Conservation (phyloP, 805 yeast genomes). For the Spathaspora girioi region DNA sequence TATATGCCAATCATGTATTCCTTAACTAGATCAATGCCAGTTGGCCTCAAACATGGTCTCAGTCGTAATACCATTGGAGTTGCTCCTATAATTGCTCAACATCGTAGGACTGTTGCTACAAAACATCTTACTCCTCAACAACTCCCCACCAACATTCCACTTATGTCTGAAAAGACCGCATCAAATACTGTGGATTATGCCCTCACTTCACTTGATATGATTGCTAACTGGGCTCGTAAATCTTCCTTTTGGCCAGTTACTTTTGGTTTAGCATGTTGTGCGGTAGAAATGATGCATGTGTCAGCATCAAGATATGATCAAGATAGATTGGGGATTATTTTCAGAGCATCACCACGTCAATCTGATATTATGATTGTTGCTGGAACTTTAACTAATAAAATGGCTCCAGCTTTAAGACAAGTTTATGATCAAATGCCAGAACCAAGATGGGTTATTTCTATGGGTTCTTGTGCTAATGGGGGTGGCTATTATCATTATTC, state of each 20-base stretch:
- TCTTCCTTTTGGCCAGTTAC: slow-evolving; percentile 94
- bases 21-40: slow-evolving; percentile 1
- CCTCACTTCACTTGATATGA: slow-evolving; percentile 73
- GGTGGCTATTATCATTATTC: slow-evolving; percentile 92
- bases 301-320: slow-evolving; percentile 90
- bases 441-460: slow-evolving; percentile 90
- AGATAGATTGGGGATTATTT: slow-evolving; percentile 87
- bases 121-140: slow-evolving; percentile 47
- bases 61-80: neutral
- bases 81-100: slow-evolving; percentile 4
- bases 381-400: slow-evolving; percentile 85
- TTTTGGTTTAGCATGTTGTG: slow-evolving; percentile 89
- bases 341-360: slow-evolving; percentile 92
- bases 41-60: neutral
- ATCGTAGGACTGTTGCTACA: slow-evolving; percentile 29
- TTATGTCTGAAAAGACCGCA: slow-evolving; percentile 58
- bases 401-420: slow-evolving; percentile 92
- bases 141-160: slow-evolving; percentile 66
- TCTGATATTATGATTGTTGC: slow-evolving; percentile 91
- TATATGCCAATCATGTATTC: slow-evolving; percentile 4
- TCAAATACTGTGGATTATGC: slow-evolving; percentile 70
- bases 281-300: slow-evolving; percentile 93
- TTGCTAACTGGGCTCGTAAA: slow-evolving; percentile 88
- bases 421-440: slow-evolving; percentile 94
- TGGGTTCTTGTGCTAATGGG: slow-evolving; percentile 94